Percentiles rank a stretch among this genome's conserved stretches.
Conservation (phyloP, 2,329 filamentous ascomycete genomes). For the Xylariomycetidae sp. region DNA sequence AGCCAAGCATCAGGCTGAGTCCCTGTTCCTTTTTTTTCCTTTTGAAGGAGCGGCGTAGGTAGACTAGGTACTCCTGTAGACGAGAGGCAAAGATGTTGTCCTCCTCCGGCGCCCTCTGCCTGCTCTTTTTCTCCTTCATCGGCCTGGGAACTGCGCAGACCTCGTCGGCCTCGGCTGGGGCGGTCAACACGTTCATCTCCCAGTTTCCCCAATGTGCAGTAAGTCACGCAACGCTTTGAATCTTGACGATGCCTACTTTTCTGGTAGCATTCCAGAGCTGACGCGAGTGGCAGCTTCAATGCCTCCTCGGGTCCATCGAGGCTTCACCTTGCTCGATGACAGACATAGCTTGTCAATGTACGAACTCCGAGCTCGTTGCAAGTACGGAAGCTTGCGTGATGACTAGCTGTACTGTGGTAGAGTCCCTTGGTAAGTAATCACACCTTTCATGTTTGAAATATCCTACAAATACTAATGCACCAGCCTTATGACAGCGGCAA, state of each 20-base stretch:
- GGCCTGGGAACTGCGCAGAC: constrained; percentile 1
- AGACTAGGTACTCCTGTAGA: too few relatives aligned
- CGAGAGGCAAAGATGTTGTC: too few relatives aligned
- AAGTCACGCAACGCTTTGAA: constrained; percentile 1
- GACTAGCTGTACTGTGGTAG: constrained; percentile 5
- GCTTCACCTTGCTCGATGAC: constrained; percentile 7
- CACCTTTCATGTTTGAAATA: neutral
- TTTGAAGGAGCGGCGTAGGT: too few relatives aligned
- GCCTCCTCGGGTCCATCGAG: constrained; percentile 6
- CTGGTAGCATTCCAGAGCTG: too few relatives aligned
- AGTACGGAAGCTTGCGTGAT: constrained; percentile 6
- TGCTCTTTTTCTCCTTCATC: neutral
- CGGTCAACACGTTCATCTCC: constrained; percentile 1
- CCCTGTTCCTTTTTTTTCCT: too few relatives aligned
- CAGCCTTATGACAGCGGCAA: constrained; percentile 9
- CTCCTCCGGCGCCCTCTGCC: neutral
- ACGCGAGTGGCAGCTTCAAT: constrained; percentile 10
- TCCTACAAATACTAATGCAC: neutral
- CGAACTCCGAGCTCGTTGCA: constrained; percentile 2
- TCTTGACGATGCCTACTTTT: too few relatives aligned
- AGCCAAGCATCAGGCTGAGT: too few relatives aligned
- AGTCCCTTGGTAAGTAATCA: constrained; percentile 1
- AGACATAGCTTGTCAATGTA: constrained; percentile 10
- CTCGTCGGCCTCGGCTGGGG: constrained; percentile 1
- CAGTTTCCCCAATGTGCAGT: constrained; percentile 4